These are phyloP conservation scores for Syzygium oleosum DNA, from an alignment of 345 rosid genomes.

Conservation along the genomic window DNA sequence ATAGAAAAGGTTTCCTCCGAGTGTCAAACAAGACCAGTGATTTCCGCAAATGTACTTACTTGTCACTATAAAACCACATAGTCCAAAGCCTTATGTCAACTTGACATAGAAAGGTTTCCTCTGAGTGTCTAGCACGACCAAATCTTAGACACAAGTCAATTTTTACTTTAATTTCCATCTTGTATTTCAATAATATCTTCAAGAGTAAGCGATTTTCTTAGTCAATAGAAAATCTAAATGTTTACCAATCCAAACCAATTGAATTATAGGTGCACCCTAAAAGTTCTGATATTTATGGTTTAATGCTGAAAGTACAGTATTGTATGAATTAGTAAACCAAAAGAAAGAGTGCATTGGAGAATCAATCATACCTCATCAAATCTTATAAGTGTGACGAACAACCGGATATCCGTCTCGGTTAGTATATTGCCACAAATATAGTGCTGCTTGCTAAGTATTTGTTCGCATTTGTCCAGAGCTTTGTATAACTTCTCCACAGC, in stretches of 20 bases:
- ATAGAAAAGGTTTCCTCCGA: not conserved
- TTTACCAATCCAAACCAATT: not conserved
- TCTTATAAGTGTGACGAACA: constrained; percentile 84
- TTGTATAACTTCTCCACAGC: constrained; percentile 59
- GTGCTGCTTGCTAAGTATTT: constrained; percentile 51
- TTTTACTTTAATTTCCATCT: not conserved
- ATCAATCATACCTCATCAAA: constrained; percentile 68
- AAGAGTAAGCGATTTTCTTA: not conserved
- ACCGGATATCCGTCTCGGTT: constrained; percentile 68
- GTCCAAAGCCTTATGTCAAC: not conserved
- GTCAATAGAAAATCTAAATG: not conserved
- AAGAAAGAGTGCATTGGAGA: not conserved
- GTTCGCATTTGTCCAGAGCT: constrained; percentile 72
- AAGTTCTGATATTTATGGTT: not conserved
- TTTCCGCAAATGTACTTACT: not conserved
- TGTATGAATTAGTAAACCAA: not conserved
- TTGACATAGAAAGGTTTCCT: not conserved
- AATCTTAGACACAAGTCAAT: not conserved
- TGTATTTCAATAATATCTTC: not conserved
- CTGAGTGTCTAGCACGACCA: not conserved
- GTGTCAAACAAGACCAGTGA: not conserved
- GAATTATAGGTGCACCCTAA: not conserved
- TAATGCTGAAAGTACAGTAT: not conserved
- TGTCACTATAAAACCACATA: not conserved
- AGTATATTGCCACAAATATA: constrained; percentile 63